These are phyloP conservation scores for Licmophora abbreviata DNA, from an alignment of 108 stramenopile genomes.

Conservation along the genomic window DNA sequence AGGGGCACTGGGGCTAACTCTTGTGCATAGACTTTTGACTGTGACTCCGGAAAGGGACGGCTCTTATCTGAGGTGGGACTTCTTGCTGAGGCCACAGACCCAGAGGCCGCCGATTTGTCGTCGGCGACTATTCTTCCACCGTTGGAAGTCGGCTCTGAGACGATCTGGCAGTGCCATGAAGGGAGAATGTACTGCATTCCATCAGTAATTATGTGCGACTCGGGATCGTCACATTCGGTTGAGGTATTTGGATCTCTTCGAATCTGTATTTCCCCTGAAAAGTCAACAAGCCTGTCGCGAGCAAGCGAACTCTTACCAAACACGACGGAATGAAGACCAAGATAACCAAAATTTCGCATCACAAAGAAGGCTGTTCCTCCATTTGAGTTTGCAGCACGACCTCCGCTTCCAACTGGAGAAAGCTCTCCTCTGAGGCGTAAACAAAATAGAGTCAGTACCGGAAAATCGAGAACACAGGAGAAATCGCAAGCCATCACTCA, in stretches of 20 bases:
- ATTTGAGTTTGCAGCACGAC: slow-evolving; percentile 29
- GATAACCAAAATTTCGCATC: slow-evolving; percentile 84
- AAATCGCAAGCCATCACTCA: slow-evolving; percentile 24
- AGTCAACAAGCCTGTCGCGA: slow-evolving; percentile 75
- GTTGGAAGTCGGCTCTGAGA: slow-evolving; percentile 55
- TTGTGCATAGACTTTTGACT: slow-evolving; percentile 53
- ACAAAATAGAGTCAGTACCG: no score
- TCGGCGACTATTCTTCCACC: slow-evolving; percentile 43
- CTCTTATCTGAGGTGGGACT: no score
- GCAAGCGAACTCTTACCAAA: slow-evolving; percentile 62
- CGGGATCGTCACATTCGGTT: no score
- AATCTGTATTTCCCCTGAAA: slow-evolving; percentile 69
- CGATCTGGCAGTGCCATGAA: slow-evolving; percentile 30
- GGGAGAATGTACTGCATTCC: slow-evolving; percentile 21
- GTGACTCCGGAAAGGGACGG: no score
- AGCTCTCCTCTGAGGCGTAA: background rate
- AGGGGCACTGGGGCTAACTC: slow-evolving; percentile 65
- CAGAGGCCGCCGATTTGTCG: background rate
- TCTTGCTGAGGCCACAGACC: background rate
- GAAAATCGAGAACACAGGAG: no score
- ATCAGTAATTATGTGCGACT: no score
- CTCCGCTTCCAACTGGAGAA: background rate
- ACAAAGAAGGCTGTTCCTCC: slow-evolving; percentile 79
- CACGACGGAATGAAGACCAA: slow-evolving; percentile 72
- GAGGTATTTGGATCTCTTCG: no score